phyloP scores from a whole-genome alignment of 495 filamentous ascomycete genomes.

The Pyrenula massariospora region DNA sequence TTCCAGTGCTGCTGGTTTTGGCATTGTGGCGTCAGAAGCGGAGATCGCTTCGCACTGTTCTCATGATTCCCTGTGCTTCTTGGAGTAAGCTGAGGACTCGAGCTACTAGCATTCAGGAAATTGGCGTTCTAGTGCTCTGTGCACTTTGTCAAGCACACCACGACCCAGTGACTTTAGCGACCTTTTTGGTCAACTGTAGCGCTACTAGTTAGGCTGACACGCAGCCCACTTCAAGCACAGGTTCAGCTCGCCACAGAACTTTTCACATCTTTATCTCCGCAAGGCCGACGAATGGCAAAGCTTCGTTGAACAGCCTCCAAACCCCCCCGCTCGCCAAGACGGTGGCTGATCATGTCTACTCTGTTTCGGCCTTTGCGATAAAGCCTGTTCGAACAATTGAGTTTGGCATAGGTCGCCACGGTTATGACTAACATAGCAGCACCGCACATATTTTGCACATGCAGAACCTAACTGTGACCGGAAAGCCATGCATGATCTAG shows the following conservation, averaged over 20 bases:
- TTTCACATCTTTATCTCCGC: not conserved
- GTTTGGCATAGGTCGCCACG: not conserved
- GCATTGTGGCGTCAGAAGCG: too few relatives aligned
- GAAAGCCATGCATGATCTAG: constrained; percentile 1
- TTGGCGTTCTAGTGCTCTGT: too few relatives aligned
- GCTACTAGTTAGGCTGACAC: too few relatives aligned
- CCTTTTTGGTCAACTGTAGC: too few relatives aligned
- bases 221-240: constrained; percentile 1
- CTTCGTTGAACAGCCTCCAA: not conserved
- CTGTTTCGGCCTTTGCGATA: not conserved
- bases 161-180: too few relatives aligned
- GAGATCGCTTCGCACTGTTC: too few relatives aligned
- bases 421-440: not conserved
- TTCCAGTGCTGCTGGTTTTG: too few relatives aligned
- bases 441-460: not conserved
- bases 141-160: too few relatives aligned
- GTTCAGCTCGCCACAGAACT: not conserved
- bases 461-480: not conserved
- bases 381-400: not conserved
- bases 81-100: too few relatives aligned
- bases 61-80: too few relatives aligned
- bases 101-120: too few relatives aligned
- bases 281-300: not conserved
- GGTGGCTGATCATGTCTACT: not conserved
- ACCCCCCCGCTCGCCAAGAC: not conserved